Evolutionary conservation across 805 yeast species (phyloP).

Genomic region (Kodamaea jinghongensis): DNA sequence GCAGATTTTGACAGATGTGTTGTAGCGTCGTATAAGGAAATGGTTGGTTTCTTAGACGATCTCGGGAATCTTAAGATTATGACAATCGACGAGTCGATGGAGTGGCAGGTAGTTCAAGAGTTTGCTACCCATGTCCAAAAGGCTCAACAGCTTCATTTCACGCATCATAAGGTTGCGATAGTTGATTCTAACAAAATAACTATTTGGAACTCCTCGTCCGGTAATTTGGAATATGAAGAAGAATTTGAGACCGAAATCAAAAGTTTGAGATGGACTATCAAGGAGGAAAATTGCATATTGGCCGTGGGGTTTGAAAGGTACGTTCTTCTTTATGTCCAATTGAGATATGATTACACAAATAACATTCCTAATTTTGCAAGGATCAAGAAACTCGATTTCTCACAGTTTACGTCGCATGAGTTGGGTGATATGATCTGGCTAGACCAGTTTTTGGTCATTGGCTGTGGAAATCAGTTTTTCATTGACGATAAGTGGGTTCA

Average conservation of each 20-base stretch:
- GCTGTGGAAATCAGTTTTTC: conserved; percentile 86
- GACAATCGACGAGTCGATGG: neutral
- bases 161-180: conserved; percentile 60
- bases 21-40: neutral
- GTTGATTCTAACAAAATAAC: conserved; percentile 58
- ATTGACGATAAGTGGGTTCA: conserved; percentile 64
- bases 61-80: neutral
- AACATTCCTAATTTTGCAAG: conserved; percentile 73
- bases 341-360: conserved; percentile 87
- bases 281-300: conserved; percentile 56
- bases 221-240: conserved; percentile 64
- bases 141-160: conserved; percentile 6
- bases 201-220: conserved; percentile 77
- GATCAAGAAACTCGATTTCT: conserved; percentile 68
- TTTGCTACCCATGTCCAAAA: conserved; percentile 3
- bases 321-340: conserved; percentile 71
- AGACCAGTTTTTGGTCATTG: conserved; percentile 73
- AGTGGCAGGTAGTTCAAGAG: neutral
- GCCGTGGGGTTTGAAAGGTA: conserved; percentile 72
- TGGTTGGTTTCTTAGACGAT: conserved; percentile 1
- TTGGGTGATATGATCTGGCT: conserved; percentile 93
- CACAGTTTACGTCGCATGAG: conserved; percentile 67
- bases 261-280: conserved; percentile 21
- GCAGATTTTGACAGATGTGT: neutral
- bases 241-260: conserved; percentile 21